phyloP scores from a whole-genome alignment of 2,329 filamentous ascomycete species.

The Ascochyta viciae-villosae region DNA sequence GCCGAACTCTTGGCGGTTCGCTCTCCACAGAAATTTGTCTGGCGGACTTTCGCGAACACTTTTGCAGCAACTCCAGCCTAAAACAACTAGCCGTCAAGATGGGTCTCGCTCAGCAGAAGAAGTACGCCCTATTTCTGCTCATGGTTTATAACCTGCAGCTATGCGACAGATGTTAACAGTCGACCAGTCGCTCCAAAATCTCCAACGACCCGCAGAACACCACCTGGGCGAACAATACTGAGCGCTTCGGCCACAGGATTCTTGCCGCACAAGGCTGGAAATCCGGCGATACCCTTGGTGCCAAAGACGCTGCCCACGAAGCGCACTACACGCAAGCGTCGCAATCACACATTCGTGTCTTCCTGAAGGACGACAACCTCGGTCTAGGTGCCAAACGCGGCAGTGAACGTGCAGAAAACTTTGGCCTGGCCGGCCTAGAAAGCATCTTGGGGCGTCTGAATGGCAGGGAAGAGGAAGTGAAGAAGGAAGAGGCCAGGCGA shows the following conservation, averaged over 20 bases:
- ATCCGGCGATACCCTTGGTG: conserved; percentile 83
- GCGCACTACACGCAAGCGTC: conserved; percentile 80
- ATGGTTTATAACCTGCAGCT: not conserved
- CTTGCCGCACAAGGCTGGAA: conserved; percentile 89
- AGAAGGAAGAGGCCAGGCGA: conserved; percentile 71
- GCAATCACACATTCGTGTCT: conserved; percentile 82
- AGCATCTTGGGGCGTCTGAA: conserved; percentile 88
- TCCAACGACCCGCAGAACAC: conserved; percentile 95
- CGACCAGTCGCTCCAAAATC: conserved; percentile 70
- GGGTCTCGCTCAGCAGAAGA: conserved; percentile 73
- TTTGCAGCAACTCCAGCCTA: conserved; percentile 11
- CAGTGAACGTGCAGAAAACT: conserved; percentile 72
- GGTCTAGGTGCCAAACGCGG: conserved; percentile 84
- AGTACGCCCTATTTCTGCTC: conserved; percentile 55
- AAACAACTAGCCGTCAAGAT: conserved; percentile 52
- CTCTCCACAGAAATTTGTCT: conserved; percentile 34
- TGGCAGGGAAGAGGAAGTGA: conserved; percentile 78
- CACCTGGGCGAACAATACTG: conserved; percentile 83
- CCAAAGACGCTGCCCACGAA: conserved; percentile 75
- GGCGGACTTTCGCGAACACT: conserved; percentile 19
- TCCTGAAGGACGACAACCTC: conserved; percentile 88
- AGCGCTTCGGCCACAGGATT: conserved; percentile 87
- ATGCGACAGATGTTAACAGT: conserved; percentile 18
- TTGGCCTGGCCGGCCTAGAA: conserved; percentile 86
- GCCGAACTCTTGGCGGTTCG: conserved; percentile 19